Evolutionary conservation across 2,329 filamentous ascomycete species (phyloP), one percentile per base, ranked within the genome.

Genomic region (Claviceps cyperi): DNA sequence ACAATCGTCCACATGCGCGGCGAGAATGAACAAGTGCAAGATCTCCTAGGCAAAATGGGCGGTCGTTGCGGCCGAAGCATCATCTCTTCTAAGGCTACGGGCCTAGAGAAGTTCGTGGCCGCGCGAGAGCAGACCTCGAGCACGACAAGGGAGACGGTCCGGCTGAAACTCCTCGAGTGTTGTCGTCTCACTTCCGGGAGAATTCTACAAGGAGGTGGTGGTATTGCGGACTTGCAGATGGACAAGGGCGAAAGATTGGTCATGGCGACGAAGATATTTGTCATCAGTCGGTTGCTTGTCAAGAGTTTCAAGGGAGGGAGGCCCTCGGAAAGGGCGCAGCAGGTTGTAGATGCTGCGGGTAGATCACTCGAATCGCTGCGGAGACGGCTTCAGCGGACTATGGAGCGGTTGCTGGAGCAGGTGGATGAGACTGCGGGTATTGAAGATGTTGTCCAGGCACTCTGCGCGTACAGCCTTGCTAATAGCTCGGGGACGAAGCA

Each of bases 1-100:
- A 83, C 83, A n/a, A 97, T 97, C 57, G 84, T 96, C 50, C 77
- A 82, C 53, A 95, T 97, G 87, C 84, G 87, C 57, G 68, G 67
- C 39, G 81, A 91, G 62, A 91, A 92, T 69, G 77, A 83, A 53
- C 69, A 73, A 13, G 83, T 88, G 15, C 88, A 95, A 65, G 70
- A 73, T 5, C 77, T 81, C 38, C 74, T 97, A 48, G 77, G 77
- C 15, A 74, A 74, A 52, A 83, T 95, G 69, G 86, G 87, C 44
- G 77, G 78, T 41, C 78, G 79, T 51, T 96, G 91, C 66, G 89
- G 90, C 48, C 77, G 86, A 38, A 70, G 75, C 48, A 73, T 82
- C 24, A 72, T 95, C 22, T 81, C 81, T 22, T 76, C 72, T 55
- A 88, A 89, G 62, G 75, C 75, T 43, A 60, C 67, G 36, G 74